These are phyloP conservation scores for Penicillium sp. DNA, from an alignment of 2,329 filamentous ascomycete genomes.

Conservation along the genomic window DNA sequence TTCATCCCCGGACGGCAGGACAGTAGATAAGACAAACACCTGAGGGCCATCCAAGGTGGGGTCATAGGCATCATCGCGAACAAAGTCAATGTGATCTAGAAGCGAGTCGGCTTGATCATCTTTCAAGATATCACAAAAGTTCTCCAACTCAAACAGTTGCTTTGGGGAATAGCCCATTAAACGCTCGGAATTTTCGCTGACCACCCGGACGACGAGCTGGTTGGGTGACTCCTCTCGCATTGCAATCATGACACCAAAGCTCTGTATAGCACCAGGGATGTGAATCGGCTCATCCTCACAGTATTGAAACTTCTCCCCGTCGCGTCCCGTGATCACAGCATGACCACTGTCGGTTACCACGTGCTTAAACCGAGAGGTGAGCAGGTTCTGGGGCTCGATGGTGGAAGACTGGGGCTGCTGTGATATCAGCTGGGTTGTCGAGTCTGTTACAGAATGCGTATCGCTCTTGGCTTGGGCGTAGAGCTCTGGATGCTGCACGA, in stretches of 20 bases:
- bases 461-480: conserved; percentile 14
- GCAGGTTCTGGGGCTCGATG: conserved; percentile 44
- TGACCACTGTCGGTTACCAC: conserved; percentile 72
- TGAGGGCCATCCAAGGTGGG: conserved; percentile 72
- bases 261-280: conserved; percentile 73
- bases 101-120: conserved; percentile 81
- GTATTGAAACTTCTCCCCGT: conserved; percentile 65
- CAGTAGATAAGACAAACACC: conserved; percentile 74
- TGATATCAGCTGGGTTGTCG: conserved; percentile 1
- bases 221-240: conserved; percentile 62
- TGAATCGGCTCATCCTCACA: conserved; percentile 93
- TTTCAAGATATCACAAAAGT: conserved; percentile 76
- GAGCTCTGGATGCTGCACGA: conserved; percentile 18
- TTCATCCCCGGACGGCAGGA: conserved; percentile 51
- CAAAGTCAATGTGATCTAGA: conserved; percentile 81
- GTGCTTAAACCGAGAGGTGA: conserved; percentile 75
- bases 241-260: conserved; percentile 72
- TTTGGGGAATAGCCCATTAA: conserved; percentile 73
- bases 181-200: conserved; percentile 72
- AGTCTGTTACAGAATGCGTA: conserved; percentile 7
- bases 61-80: conserved; percentile 75
- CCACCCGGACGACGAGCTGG: conserved; percentile 64
- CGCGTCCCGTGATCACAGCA: conserved; percentile 73
- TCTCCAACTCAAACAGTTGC: conserved; percentile 68
- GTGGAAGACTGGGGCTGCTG: neutral